Evolutionary conservation across 2,329 filamentous ascomycete genomes (phyloP).

Genomic region (Beauveria scarabaeidicola): DNA sequence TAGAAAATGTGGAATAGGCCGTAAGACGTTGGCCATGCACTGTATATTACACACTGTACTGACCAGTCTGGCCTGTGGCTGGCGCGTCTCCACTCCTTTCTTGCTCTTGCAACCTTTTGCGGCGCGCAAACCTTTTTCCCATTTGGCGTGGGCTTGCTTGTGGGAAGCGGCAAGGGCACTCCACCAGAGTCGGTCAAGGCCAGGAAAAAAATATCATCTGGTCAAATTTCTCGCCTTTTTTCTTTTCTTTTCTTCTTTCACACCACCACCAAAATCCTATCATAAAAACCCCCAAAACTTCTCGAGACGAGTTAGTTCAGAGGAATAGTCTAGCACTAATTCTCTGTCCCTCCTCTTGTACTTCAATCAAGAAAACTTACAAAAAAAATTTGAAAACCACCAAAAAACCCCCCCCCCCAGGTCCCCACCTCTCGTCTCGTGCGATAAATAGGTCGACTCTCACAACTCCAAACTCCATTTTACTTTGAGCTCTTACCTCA

Average conservation of each 20-base stretch:
- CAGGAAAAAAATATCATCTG: slow-evolving; percentile 26
- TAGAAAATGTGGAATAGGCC: neutral
- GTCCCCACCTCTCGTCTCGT: slow-evolving; percentile 24
- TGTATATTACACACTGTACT: neutral
- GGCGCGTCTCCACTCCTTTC: slow-evolving; percentile 13
- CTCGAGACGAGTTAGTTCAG: slow-evolving; percentile 39
- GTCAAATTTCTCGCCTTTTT: slow-evolving; percentile 27
- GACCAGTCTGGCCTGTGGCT: neutral
- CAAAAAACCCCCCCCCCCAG: slow-evolving; percentile 52
- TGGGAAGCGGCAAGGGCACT: slow-evolving; percentile 12
- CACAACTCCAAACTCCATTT: slow-evolving; percentile 12
- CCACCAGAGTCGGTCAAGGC: slow-evolving; percentile 17
- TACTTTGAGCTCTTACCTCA: slow-evolving; percentile 21
- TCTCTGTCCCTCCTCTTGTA: slow-evolving; percentile 52
- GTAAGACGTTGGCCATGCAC: neutral
- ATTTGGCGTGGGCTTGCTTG: slow-evolving; percentile 6
- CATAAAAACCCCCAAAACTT: slow-evolving; percentile 34
- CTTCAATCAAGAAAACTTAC: slow-evolving; percentile 41
- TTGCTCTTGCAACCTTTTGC: neutral
- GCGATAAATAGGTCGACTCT: slow-evolving; percentile 9
- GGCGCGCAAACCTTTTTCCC: slow-evolving; percentile 2
- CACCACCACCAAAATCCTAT: slow-evolving; percentile 42
- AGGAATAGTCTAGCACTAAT: slow-evolving; percentile 51
- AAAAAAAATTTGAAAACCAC: slow-evolving; percentile 54
- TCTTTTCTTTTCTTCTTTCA: slow-evolving; percentile 31